Base-by-base conservation (phyloP, 1,284 basidiomycete genomes). In the Agroathelia rolfsii region DNA sequence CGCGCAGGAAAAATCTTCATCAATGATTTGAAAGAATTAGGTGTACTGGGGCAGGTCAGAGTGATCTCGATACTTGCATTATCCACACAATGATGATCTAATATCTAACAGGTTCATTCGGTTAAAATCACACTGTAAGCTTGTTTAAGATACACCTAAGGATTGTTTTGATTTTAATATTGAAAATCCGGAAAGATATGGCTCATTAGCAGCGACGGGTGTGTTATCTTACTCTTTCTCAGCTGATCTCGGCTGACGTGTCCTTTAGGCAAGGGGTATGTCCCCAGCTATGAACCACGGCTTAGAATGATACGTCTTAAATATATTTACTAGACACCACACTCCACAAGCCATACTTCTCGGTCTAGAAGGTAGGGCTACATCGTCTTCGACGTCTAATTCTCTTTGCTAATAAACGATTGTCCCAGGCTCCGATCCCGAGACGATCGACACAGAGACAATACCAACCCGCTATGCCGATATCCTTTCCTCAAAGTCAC, bases 271-370 rank as follows among this genome's bases (percentile, higher is more conserved):
- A 88, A 87, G 67, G 84, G 85, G 81, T 82, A 51, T 30, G 64
- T 43, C 20, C 35, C 16, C 32, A 38, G 24, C 18, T 34, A 39
- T 32, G 5, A 34, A 13, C 19, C 26, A 25, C 26, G 18, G 37
- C 18, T 33, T 24, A 17, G 26, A 32, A 11, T n/a, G 23, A 24
- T n/a, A 26, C 32, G 18, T 15, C 34, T 36, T 23, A 14, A 27
- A 14, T 35, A 31, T 19, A 20, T 22, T 17, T 20, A 40, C 14
- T 47, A 90, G 89, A 1, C 93, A 95, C 56, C 87, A 93, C 60
- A 95, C 92, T 0, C 92, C 92, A 0, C 86, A 94, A 56, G 90
- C 92, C 3, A 78, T 96, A 41, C 70, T 95, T 24, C 73, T 94
- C 15, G 92, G 92, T 7, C 64, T 95, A 17, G 88, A 94, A 70